A percentile compares a stretch with the other conserved stretches of the same genome.
Evolutionary conservation across 1,284 basidiomycete genomes (phyloP).

Genomic region (Bondarzewia mesenterica): DNA sequence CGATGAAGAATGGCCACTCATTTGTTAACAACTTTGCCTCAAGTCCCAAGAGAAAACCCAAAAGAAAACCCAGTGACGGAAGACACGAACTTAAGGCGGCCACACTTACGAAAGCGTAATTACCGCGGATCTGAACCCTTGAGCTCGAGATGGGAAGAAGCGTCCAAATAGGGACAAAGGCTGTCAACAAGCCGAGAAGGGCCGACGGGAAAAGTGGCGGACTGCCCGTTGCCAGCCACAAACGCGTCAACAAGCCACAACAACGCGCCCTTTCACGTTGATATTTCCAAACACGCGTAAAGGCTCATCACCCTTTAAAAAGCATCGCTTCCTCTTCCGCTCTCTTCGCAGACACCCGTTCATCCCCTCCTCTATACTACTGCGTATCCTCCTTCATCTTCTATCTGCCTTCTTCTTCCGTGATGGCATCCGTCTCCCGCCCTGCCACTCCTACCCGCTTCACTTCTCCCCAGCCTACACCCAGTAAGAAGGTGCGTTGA

Average conservation of each 20-base stretch:
- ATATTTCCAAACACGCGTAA: slow-evolving; percentile 7
- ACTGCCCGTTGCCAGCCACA: neutral
- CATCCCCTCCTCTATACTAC: neutral
- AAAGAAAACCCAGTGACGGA: no score
- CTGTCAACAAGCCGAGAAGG: no score
- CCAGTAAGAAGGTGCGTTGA: slow-evolving; percentile 14
- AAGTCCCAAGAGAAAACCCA: no score
- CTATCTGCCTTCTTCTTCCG: neutral
- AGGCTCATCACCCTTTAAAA: neutral
- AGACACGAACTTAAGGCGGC: no score
- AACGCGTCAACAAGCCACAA: slow-evolving; percentile 11
- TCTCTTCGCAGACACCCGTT: neutral
- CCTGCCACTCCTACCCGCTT: slow-evolving; percentile 10
- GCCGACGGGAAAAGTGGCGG: neutral
- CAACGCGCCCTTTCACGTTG: slow-evolving; percentile 6
- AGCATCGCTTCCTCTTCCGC: neutral
- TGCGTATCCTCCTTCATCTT: neutral
- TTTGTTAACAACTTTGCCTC: no score
- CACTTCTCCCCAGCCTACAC: slow-evolving; percentile 9
- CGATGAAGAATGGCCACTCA: no score
- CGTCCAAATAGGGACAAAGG: no score
- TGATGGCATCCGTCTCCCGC: slow-evolving; percentile 11
- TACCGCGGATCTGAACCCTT: no score
- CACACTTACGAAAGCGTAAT: no score
- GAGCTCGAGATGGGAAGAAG: no score